Evolutionary conservation across 192 early-diverging fungal species (phyloP).

Genomic region (Coemansia sp.): DNA sequence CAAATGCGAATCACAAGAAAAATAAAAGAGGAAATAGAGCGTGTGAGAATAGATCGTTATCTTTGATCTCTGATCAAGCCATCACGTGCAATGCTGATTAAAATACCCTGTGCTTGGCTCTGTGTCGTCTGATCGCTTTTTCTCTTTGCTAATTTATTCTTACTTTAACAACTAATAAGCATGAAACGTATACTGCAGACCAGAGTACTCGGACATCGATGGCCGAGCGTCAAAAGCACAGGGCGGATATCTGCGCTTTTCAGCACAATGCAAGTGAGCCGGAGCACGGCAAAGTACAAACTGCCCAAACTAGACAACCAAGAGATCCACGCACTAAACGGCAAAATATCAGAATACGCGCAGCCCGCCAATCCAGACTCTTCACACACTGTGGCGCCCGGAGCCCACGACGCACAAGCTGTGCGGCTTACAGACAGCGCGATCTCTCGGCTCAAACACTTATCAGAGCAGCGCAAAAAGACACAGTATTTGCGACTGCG

Average conservation of each 20-base stretch:
- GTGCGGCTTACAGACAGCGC: slow-evolving; percentile 45
- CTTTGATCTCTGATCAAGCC: neutral
- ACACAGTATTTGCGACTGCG: slow-evolving; percentile 66
- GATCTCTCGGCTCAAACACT: slow-evolving; percentile 34
- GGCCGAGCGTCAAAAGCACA: neutral
- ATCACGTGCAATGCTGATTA: slow-evolving; percentile 3
- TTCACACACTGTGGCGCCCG: neutral
- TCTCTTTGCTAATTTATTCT: neutral
- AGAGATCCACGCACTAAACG: slow-evolving; percentile 21
- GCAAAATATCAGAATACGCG: slow-evolving; percentile 25
- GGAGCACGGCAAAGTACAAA: slow-evolving; percentile 24
- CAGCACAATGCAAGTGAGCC: neutral
- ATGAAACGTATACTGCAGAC: neutral
- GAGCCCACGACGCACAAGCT: slow-evolving; percentile 18
- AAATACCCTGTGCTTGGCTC: neutral
- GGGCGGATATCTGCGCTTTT: neutral
- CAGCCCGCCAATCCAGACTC: neutral
- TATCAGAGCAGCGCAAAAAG: slow-evolving; percentile 39
- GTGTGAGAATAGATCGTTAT: neutral
- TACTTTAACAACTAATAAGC: neutral
- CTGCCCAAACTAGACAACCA: slow-evolving; percentile 34
- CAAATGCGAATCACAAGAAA: neutral
- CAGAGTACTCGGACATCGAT: neutral
- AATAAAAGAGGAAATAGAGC: neutral
- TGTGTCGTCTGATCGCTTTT: neutral